phyloP scores from a whole-genome alignment of 495 filamentous ascomycete species.

The Hypoxylon subgilvum region DNA sequence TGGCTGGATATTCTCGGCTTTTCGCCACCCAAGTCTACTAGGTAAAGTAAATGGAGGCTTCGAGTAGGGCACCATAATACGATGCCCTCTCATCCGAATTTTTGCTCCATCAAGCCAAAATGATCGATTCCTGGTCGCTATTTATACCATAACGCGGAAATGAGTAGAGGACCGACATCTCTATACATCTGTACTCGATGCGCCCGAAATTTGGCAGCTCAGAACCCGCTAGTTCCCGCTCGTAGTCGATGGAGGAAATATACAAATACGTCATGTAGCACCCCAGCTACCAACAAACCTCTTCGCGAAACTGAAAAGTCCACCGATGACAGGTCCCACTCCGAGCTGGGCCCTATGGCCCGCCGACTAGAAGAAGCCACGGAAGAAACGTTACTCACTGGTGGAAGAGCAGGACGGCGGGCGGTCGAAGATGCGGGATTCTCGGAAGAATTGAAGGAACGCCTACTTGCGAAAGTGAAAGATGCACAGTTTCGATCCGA shows the following conservation, averaged over 20 bases:
- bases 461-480: slow-evolving; percentile 75
- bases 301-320: slow-evolving; percentile 1
- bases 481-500: slow-evolving; percentile 72
- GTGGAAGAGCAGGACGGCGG: slow-evolving; percentile 70
- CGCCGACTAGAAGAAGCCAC: slow-evolving; percentile 78
- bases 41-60: too few species aligned
- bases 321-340: neutral
- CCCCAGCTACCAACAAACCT: neutral
- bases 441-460: slow-evolving; percentile 78
- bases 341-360: slow-evolving; percentile 68
- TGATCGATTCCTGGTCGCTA: slow-evolving; percentile 2
- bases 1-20: too few species aligned
- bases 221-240: neutral
- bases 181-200: slow-evolving; percentile 38
- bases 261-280: slow-evolving; percentile 12
- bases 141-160: slow-evolving; percentile 5
- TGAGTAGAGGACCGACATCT: slow-evolving; percentile 26
- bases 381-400: slow-evolving; percentile 75
- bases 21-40: too few species aligned
- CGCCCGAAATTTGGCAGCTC: slow-evolving; percentile 14
- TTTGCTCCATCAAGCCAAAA: slow-evolving; percentile 9
- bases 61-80: too few species aligned
- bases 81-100: too few species aligned
- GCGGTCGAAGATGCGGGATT: slow-evolving; percentile 87
- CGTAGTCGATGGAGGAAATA: slow-evolving; percentile 17